Evolutionary conservation across 2,329 filamentous ascomycete genomes (phyloP), one percentile per base, ranked within the genome.

Genomic region (Exophiala xenobiotica): DNA sequence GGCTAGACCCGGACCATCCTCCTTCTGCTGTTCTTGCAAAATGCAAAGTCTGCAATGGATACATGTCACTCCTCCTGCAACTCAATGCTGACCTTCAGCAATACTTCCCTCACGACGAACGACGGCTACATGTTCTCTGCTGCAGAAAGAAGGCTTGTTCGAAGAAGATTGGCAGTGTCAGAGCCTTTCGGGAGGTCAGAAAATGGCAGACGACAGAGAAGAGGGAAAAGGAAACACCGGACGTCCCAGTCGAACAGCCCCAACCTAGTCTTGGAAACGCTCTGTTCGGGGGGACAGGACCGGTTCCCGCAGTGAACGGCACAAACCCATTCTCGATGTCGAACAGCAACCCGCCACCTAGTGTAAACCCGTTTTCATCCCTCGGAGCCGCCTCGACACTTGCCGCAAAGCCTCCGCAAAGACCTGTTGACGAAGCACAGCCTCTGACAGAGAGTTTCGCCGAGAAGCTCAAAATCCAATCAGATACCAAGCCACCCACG

Each of bases 51-150:
- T 99, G 93, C 81, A 88, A 90, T 60, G 81, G 84, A 46, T 72
- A 89, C 46, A 90, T 96, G 82, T 85, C 83, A 1, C 78, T 97
- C 8, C 80, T 99, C 2, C 80, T 99, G 40, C 90, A 99, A 70
- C 80, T 99, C 22, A 90, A 99, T 70, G 91, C 83, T 63, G 90
- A 96, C 67, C 78, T 97, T 3, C 91, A 90, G 11, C 87, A 92
- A 49, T 79, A 83, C 42, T 96, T 96, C 64, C 87, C 90, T 1
- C 83, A 85, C 49, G 89, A 97, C 70, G 90, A 96, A 64, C 80
- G 93, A 61, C 82, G 92, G 56, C 68, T 99, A 14, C 97, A 96
- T 65, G 77, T 99, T 9, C 90, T 95, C 68, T 81, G 81, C 14
- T 99, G 93, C 69, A 80, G 83, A 53, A 79, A 82, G 59, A 88